Evolutionary conservation across 345 rosid genomes (phyloP).

Genomic region (Clausena lansium): DNA sequence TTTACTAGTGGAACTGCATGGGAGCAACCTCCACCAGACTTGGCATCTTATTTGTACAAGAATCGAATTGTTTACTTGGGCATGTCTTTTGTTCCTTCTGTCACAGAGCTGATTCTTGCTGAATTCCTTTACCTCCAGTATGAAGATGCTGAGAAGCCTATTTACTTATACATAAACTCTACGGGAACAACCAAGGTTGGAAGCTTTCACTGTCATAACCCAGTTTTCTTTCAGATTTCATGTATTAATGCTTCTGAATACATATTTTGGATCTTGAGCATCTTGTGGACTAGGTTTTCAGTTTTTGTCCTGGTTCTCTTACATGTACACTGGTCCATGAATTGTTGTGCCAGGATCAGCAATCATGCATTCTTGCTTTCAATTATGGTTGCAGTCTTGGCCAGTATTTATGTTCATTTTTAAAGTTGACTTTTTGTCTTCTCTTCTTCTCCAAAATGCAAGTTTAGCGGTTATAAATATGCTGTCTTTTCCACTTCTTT

Average conservation of each 20-base stretch:
- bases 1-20: constrained; percentile 65
- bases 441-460: background rate
- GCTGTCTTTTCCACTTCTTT: background rate
- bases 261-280: background rate
- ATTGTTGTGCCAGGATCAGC: background rate
- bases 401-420: background rate
- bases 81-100: constrained; percentile 91
- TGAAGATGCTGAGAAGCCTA: constrained; percentile 78
- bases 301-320: background rate
- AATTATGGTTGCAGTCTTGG: background rate
- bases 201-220: constrained; percentile 9
- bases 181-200: constrained; percentile 88
- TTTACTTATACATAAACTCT: constrained; percentile 89
- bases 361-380: background rate
- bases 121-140: constrained; percentile 92
- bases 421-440: background rate
- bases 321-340: background rate
- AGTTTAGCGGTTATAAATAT: background rate
- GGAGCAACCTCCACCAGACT: constrained; percentile 94
- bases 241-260: background rate
- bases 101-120: constrained; percentile 76
- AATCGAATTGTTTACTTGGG: constrained; percentile 91
- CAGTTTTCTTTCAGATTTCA: background rate
- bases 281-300: background rate
- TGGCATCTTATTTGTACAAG: constrained; percentile 79